Evolutionary conservation across 1,284 basidiomycete genomes (phyloP).

Genomic region (Xerocomus nothofagi): DNA sequence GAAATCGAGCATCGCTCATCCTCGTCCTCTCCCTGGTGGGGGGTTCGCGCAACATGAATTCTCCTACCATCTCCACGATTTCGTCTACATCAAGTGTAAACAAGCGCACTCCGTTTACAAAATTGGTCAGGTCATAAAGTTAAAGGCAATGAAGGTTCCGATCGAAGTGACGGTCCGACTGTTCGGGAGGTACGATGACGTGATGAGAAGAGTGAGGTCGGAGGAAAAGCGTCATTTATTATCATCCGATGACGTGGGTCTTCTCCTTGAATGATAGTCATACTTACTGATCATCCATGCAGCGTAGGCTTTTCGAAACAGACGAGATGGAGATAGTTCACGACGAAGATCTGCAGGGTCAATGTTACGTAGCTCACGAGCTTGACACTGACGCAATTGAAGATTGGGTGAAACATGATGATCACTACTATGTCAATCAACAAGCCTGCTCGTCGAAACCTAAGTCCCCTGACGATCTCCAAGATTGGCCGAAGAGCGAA

Average conservation of each 20-base stretch:
- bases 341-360: constrained; percentile 46
- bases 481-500: constrained; percentile 28
- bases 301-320: constrained; percentile 51
- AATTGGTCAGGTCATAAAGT: constrained; percentile 55
- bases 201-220: constrained; percentile 22
- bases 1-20: constrained; percentile 25
- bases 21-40: constrained; percentile 27
- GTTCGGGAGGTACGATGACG: constrained; percentile 46
- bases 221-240: constrained; percentile 12
- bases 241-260: constrained; percentile 36
- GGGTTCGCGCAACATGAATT: constrained; percentile 41
- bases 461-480: constrained; percentile 29
- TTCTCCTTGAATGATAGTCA: neutral
- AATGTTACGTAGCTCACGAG: constrained; percentile 44
- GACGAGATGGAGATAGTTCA: constrained; percentile 29
- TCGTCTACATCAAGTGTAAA: constrained; percentile 50
- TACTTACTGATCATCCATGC: constrained; percentile 8
- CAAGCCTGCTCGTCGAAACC: constrained; percentile 18
- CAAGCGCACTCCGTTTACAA: constrained; percentile 37
- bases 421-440: constrained; percentile 57
- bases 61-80: constrained; percentile 57
- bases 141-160: constrained; percentile 31
- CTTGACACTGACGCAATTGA: constrained; percentile 35
- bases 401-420: constrained; percentile 48
- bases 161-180: constrained; percentile 39